Evolutionary conservation across 768 basidiomycete genomes (phyloP).

Genomic region (Gloeopeniophorella convolvens): DNA sequence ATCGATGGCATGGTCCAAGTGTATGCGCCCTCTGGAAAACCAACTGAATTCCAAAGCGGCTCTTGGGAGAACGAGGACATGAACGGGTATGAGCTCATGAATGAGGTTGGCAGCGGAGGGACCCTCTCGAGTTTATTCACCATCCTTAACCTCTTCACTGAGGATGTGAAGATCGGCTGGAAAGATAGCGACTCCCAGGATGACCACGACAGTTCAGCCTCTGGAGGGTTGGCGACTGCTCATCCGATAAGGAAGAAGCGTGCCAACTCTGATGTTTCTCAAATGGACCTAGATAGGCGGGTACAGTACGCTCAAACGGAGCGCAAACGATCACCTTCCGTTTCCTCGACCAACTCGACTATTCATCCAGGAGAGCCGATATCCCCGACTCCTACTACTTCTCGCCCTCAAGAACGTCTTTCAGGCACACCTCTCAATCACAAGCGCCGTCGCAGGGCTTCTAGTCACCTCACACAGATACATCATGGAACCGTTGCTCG

Average conservation of each 20-base stretch:
- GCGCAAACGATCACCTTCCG: constrained; percentile 45
- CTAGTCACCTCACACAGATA: constrained; percentile 27
- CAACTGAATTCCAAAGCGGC: constrained; percentile 40
- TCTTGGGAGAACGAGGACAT: constrained; percentile 80
- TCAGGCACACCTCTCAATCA: constrained; percentile 9
- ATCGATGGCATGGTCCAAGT: constrained; percentile 98
- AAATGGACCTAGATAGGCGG: constrained; percentile 40
- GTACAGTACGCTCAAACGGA: constrained; percentile 22
- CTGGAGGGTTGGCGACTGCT: constrained; percentile 9
- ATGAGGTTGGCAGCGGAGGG: constrained; percentile 93
- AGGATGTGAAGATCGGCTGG: constrained; percentile 90
- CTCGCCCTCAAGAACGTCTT: constrained; percentile 12
- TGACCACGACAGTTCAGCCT: constrained; percentile 17
- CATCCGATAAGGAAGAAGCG: constrained; percentile 27
- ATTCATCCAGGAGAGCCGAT: constrained; percentile 42
- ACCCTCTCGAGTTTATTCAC: constrained; percentile 95
- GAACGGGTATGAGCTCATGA: constrained; percentile 94
- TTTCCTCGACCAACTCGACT: constrained; percentile 66
- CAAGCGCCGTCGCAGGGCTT: constrained; percentile 1
- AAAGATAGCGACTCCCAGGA: constrained; percentile 43
- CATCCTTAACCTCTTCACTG: constrained; percentile 94
- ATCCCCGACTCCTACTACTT: constrained; percentile 23
- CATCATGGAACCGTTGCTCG: constrained; percentile 82
- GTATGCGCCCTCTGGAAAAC: constrained; percentile 64
- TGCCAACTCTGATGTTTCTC: constrained; percentile 61